These are phyloP conservation scores for Dictyostelium firmibasis DNA, from an alignment of 78 protist species.

Conservation along the genomic window DNA sequence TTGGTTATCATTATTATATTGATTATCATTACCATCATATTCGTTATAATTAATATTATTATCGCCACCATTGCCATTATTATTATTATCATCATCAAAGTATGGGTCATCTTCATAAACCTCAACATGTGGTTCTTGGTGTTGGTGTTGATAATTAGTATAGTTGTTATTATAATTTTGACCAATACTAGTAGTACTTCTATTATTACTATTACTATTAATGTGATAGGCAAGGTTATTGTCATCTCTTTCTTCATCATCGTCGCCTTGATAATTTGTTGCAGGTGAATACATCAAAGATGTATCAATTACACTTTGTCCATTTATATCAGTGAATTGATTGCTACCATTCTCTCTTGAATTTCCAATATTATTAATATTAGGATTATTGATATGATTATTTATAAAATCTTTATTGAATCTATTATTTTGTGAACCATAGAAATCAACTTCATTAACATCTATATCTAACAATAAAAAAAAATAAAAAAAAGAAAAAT, in stretches of 20 bases:
- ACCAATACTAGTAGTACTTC: not conserved
- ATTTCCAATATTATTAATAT: not conserved
- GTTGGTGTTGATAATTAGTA: not conserved
- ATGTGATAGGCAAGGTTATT: not conserved
- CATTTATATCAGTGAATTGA: not conserved
- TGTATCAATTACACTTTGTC: not conserved
- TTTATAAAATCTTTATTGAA: not conserved
- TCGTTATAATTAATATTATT: not conserved
- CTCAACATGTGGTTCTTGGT: not conserved
- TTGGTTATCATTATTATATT: not conserved
- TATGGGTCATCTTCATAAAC: not conserved
- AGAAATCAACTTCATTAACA: slow-evolving; percentile 1
- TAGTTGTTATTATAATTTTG: not conserved
- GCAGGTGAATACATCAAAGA: slow-evolving; percentile 6
- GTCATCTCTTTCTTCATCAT: not conserved
- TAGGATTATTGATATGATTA: not conserved
- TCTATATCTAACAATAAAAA: not conserved
- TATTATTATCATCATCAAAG: not conserved
- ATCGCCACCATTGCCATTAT: no score
- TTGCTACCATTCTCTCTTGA: not conserved
- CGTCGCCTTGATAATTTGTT: slow-evolving; percentile 12
- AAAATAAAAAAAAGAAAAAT: no score
- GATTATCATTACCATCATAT: not conserved
- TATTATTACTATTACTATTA: not conserved
- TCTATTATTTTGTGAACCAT: slow-evolving; percentile 19